Evolutionary conservation across 495 filamentous ascomycete species (phyloP).

Genomic region (Aspergillus nanangensis): DNA sequence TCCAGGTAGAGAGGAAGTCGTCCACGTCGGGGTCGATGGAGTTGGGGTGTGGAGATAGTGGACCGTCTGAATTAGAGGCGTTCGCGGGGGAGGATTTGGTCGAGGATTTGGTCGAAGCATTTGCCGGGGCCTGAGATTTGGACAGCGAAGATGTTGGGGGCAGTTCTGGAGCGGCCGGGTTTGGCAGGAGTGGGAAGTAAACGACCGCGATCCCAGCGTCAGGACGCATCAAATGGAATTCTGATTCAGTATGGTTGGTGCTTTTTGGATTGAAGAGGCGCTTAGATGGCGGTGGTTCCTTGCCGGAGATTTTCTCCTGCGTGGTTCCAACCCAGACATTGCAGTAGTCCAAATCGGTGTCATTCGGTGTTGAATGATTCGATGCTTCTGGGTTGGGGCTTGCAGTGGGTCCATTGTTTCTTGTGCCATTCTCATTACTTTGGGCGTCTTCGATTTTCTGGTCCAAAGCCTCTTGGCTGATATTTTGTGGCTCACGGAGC

Average conservation of each 20-base stretch:
- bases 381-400: too few species aligned
- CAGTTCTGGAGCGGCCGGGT: slow-evolving; percentile 47
- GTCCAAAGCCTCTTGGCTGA: slow-evolving; percentile 53
- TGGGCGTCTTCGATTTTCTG: slow-evolving; percentile 61
- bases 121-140: slow-evolving; percentile 15
- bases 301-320: slow-evolving; percentile 56
- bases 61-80: slow-evolving; percentile 14
- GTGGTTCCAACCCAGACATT: slow-evolving; percentile 91
- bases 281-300: slow-evolving; percentile 65
- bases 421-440: slow-evolving; percentile 35
- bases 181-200: slow-evolving; percentile 86
- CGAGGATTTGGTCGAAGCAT: slow-evolving; percentile 4
- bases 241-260: slow-evolving; percentile 42
- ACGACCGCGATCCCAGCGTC: slow-evolving; percentile 83
- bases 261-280: slow-evolving; percentile 37
- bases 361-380: slow-evolving; percentile 10
- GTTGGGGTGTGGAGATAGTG: slow-evolving; percentile 48
- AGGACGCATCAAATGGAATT: slow-evolving; percentile 70
- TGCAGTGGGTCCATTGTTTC: slow-evolving; percentile 12
- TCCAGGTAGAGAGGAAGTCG: slow-evolving; percentile 94
- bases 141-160: slow-evolving; percentile 18
- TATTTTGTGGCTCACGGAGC: slow-evolving; percentile 64
- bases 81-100: slow-evolving; percentile 12
- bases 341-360: slow-evolving; percentile 76
- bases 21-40: slow-evolving; percentile 74